Conservation (phyloP, 2,329 filamentous ascomycete species). For the Neofusicoccum kwambonambiense region DNA sequence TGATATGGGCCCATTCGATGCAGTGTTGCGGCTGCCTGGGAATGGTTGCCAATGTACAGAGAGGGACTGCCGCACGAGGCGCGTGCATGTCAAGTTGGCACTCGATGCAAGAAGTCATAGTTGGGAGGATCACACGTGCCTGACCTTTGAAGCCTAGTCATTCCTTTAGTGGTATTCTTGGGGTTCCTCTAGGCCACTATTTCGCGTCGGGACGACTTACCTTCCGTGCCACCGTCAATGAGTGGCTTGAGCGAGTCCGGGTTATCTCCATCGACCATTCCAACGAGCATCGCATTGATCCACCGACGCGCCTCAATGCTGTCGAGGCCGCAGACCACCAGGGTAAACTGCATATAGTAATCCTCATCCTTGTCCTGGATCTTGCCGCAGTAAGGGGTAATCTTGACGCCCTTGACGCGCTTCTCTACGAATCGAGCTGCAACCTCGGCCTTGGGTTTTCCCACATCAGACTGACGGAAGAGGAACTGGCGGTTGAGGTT, state of each 20-base stretch:
- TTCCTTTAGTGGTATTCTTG: not conserved
- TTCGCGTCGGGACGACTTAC: slow-evolving; percentile 37
- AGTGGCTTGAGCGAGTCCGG: slow-evolving; percentile 87
- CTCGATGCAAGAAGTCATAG: slow-evolving; percentile 93
- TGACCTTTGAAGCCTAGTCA: slow-evolving; percentile 86
- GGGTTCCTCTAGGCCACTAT: no score
- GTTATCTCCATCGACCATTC: slow-evolving; percentile 81
- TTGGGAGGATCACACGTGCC: slow-evolving; percentile 85
- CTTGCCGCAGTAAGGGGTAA: slow-evolving; percentile 88
- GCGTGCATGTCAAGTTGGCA: slow-evolving; percentile 99
- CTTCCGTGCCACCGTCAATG: slow-evolving; percentile 95
- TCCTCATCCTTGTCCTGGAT: slow-evolving; percentile 96
- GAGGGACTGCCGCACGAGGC: slow-evolving; percentile 90
- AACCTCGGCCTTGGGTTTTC: slow-evolving; percentile 89
- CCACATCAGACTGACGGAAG: slow-evolving; percentile 88
- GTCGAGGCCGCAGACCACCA: slow-evolving; percentile 91
- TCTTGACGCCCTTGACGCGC: slow-evolving; percentile 84
- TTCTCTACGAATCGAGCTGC: slow-evolving; percentile 89
- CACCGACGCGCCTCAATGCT: slow-evolving; percentile 96
- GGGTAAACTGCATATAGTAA: slow-evolving; percentile 96
- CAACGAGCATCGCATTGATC: slow-evolving; percentile 93
- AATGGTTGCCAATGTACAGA: slow-evolving; percentile 95
- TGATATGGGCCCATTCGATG: slow-evolving; percentile 97
- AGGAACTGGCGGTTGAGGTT: slow-evolving; percentile 98
- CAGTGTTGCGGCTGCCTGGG: slow-evolving; percentile 97